phyloP scores from a whole-genome alignment of 768 basidiomycete genomes.

The Trametes cinnabarina region DNA sequence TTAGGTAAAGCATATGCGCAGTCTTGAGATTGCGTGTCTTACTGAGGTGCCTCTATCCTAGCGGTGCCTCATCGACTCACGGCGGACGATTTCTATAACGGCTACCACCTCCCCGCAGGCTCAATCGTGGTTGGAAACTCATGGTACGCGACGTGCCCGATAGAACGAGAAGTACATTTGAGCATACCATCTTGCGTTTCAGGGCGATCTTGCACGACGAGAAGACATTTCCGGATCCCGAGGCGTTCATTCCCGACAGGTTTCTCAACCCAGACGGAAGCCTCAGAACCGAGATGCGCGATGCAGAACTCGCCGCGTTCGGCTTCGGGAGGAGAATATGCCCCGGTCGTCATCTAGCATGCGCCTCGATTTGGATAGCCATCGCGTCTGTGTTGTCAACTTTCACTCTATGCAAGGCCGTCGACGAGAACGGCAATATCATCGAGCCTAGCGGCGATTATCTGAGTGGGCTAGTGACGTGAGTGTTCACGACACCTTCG shows the following conservation, averaged over 20 bases:
- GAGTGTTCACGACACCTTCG: conserved; percentile 5
- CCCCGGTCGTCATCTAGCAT: conserved; percentile 29
- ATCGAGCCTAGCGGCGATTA: conserved; percentile 26
- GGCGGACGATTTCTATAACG: conserved; percentile 23
- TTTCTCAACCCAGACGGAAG: conserved; percentile 23
- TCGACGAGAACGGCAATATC: conserved; percentile 25
- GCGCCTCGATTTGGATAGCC: conserved; percentile 25
- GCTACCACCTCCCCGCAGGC: conserved; percentile 19
- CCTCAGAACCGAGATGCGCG: conserved; percentile 14
- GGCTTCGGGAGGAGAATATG: conserved; percentile 28
- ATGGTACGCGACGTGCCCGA: conserved; percentile 19
- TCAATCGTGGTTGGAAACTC: conserved; percentile 22
- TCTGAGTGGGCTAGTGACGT: conserved; percentile 23
- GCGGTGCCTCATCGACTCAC: conserved; percentile 23
- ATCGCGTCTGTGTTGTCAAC: conserved; percentile 26
- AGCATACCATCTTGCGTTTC: background rate
- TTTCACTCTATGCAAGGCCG: conserved; percentile 26
- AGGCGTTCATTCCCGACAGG: conserved; percentile 26
- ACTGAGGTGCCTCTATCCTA: background rate
- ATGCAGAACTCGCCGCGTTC: conserved; percentile 19
- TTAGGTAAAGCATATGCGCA: conserved; percentile 16
- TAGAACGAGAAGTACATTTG: background rate
- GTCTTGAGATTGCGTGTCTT: too few relatives aligned
- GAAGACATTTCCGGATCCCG: conserved; percentile 24
- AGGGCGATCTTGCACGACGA: conserved; percentile 24